phyloP scores from a whole-genome alignment of 2,329 filamentous ascomycete genomes.

The Aspergillus sp. region DNA sequence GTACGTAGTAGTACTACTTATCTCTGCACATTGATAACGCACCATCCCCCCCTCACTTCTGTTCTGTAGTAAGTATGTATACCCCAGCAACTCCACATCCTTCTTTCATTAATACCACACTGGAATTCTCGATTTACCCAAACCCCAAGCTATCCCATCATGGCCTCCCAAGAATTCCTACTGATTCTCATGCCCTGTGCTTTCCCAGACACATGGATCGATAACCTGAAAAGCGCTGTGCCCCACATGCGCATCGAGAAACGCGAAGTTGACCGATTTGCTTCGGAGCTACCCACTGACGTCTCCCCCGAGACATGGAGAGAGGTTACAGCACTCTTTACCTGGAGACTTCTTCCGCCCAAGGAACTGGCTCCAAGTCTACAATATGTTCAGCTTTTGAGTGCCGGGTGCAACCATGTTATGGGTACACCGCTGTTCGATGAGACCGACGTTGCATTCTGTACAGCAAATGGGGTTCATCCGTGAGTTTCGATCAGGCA shows the following conservation, averaged over 20 bases:
- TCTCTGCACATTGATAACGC: too few species aligned
- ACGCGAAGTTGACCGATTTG: not conserved
- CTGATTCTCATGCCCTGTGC: constrained; percentile 4
- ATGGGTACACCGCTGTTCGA: not conserved
- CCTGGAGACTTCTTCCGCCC: not conserved
- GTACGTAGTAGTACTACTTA: too few species aligned
- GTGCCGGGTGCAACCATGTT: constrained; percentile 7
- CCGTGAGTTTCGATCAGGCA: not conserved
- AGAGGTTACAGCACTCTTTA: not conserved
- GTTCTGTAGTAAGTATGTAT: too few species aligned
- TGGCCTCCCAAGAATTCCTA: not conserved
- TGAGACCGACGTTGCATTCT: constrained; percentile 3
- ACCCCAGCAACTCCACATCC: too few species aligned
- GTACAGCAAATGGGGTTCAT: constrained; percentile 6
- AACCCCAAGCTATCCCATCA: not conserved
- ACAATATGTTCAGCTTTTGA: constrained; percentile 3
- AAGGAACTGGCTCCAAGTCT: not conserved
- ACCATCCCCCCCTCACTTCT: too few species aligned
- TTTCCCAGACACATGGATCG: not conserved
- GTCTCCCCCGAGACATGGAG: not conserved
- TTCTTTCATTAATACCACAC: too few species aligned
- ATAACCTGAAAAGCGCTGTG: not conserved
- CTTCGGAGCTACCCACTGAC: not conserved
- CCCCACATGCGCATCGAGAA: not conserved
- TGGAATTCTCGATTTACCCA: not conserved